Evolutionary conservation across 441 rosid species (phyloP).

Genomic region (Syzygium malaccense): DNA sequence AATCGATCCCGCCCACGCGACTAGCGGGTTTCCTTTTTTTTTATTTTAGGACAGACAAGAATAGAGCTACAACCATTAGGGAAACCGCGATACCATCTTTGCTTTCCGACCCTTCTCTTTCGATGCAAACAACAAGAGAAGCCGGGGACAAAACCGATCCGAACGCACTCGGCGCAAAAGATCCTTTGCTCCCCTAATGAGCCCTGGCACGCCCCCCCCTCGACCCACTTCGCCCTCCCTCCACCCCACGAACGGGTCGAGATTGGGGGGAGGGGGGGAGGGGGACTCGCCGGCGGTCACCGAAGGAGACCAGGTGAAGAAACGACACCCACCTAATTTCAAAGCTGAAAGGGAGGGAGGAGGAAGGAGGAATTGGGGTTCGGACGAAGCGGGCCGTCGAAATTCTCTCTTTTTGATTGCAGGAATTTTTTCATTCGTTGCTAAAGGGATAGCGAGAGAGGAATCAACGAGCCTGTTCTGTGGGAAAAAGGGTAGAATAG

Average conservation of each 20-base stretch:
- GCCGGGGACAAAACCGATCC: neutral
- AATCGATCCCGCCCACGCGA: neutral
- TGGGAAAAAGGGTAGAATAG: neutral
- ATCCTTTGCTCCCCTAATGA: neutral
- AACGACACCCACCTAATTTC: neutral
- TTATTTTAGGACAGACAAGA: neutral
- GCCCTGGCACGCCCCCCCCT: neutral
- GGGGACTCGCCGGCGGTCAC: neutral
- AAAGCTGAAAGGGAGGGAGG: neutral
- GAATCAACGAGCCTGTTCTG: neutral
- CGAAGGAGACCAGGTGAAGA: neutral
- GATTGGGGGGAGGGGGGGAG: neutral
- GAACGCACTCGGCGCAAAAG: neutral
- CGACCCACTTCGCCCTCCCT: neutral
- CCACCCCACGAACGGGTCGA: neutral
- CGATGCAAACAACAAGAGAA: neutral
- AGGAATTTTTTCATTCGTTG: too few species aligned
- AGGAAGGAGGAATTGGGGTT: neutral
- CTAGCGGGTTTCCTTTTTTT: neutral
- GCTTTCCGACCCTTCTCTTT: neutral
- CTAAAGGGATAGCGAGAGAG: neutral
- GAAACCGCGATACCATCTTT: neutral
- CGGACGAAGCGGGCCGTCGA: neutral
- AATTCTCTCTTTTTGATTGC: neutral
- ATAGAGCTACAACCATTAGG: neutral